These are phyloP conservation scores for Apophysomyces variabilis DNA, from an alignment of 371 early-diverging fungal species.

Conservation along the genomic window DNA sequence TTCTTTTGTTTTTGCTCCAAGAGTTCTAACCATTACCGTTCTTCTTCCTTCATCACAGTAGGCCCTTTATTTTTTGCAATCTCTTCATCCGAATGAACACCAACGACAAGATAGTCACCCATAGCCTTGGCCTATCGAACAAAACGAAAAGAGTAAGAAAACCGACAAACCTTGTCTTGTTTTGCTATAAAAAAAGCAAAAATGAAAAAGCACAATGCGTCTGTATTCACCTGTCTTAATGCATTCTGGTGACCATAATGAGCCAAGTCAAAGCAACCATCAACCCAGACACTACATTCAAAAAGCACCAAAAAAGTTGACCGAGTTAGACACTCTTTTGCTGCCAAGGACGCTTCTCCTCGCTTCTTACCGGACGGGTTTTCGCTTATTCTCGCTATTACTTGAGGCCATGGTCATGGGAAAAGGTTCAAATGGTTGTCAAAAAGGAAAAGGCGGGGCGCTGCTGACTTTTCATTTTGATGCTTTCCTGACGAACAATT, in stretches of 20 bases:
- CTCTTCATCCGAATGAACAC: conserved; percentile 95
- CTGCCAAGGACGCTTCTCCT: no score
- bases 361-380: no score
- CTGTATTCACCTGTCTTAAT: conserved; percentile 79
- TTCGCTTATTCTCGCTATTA: no score
- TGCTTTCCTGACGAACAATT: no score
- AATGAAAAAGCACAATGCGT: neutral
- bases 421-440: no score
- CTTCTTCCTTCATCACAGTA: conserved; percentile 94
- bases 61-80: conserved; percentile 94
- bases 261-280: conserved; percentile 97
- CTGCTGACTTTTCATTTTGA: no score
- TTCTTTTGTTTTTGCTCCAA: no score
- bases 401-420: no score
- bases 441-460: no score
- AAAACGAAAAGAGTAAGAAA: no score
- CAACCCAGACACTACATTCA: conserved; percentile 78
- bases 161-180: no score
- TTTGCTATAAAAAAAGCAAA: no score
- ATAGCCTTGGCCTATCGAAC: conserved; percentile 80
- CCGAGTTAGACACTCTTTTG: neutral
- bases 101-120: conserved; percentile 93
- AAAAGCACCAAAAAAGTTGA: neutral
- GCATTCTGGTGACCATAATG: conserved; percentile 97
- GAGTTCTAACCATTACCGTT: conserved; percentile 60